Evolutionary conservation across 257 asterid species (phyloP).

Genomic region (Euphrasia confusa): DNA sequence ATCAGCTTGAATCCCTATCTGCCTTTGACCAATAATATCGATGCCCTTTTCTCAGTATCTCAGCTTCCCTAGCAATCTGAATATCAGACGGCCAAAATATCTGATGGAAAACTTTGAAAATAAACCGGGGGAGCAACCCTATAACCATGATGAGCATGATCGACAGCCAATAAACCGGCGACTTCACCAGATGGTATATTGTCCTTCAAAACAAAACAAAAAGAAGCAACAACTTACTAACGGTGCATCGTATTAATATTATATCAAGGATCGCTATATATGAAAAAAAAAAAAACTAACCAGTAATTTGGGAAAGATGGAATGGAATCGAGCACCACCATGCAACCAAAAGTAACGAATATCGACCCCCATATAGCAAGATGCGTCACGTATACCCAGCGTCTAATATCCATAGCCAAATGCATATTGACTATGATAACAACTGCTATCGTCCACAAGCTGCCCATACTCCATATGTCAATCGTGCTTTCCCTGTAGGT

Average conservation of each 20-base stretch:
- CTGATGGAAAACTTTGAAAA: conserved; percentile 62
- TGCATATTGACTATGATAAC: conserved; percentile 83
- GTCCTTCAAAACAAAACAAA: conserved; percentile 54
- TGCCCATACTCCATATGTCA: conserved; percentile 98
- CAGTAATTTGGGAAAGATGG: conserved; percentile 74
- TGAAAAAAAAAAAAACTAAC: conserved; percentile 41
- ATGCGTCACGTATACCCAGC: conserved; percentile 81
- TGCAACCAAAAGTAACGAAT: conserved; percentile 41
- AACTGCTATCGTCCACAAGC: conserved; percentile 95
- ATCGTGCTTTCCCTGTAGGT: conserved; percentile 67
- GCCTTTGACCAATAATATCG: conserved; percentile 39
- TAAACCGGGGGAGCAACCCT: conserved; percentile 92
- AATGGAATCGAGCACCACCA: conserved; percentile 77
- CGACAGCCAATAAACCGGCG: conserved; percentile 84
- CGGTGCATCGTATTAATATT: not conserved
- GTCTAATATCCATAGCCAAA: conserved; percentile 91
- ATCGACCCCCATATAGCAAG: conserved; percentile 92
- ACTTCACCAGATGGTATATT: conserved; percentile 66
- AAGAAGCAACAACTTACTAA: not conserved
- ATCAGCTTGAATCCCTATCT: conserved; percentile 46
- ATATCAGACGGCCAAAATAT: conserved; percentile 88
- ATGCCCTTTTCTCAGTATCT: conserved; percentile 51
- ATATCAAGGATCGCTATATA: no score
- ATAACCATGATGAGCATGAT: conserved; percentile 65
- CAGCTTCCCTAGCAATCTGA: conserved; percentile 95